Percentiles rank a stretch among this genome's conserved stretches.
These are phyloP conservation scores for Hippophae rhamnoides DNA, from an alignment of 306 rosid genomes.

Conservation along the genomic window DNA sequence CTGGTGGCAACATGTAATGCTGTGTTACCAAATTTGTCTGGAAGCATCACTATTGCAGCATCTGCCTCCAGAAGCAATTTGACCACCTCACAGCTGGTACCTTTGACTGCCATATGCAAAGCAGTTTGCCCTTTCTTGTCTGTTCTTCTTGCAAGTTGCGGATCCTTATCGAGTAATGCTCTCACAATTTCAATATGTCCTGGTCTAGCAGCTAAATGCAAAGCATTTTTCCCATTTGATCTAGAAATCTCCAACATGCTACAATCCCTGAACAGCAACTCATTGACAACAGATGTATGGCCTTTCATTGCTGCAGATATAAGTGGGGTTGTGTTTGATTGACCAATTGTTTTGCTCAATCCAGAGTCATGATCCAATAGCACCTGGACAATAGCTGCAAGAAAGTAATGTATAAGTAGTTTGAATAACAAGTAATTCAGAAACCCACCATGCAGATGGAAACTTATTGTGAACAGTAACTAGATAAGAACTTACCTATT, in stretches of 20 bases:
- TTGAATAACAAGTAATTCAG: no score
- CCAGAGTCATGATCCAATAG: slow-evolving; percentile 64
- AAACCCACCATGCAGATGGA: no score
- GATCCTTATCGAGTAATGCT: slow-evolving; percentile 65
- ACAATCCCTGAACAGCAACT: slow-evolving; percentile 69
- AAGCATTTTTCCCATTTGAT: slow-evolving; percentile 82
- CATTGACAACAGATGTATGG: slow-evolving; percentile 69
- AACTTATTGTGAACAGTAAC: no score
- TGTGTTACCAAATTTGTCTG: slow-evolving; percentile 87
- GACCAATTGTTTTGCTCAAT: slow-evolving; percentile 79
- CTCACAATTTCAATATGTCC: slow-evolving; percentile 78
- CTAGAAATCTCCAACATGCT: slow-evolving; percentile 64
- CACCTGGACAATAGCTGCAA: slow-evolving; percentile 78
- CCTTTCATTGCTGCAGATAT: slow-evolving; percentile 87
- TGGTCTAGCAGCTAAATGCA: slow-evolving; percentile 90
- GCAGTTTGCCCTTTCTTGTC: slow-evolving; percentile 99
- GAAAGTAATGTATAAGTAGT: neutral
- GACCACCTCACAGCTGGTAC: slow-evolving; percentile 84
- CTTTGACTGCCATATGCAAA: slow-evolving; percentile 98
- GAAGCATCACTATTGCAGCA: slow-evolving; percentile 98
- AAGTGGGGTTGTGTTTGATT: slow-evolving; percentile 77
- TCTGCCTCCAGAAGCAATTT: slow-evolving; percentile 87
- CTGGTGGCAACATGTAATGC: slow-evolving; percentile 94
- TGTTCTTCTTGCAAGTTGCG: slow-evolving; percentile 86
- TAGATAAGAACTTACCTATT: no score